A percentile compares a stretch with the other conserved stretches of the same genome.
Evolutionary conservation across 345 rosid species (phyloP).

Genomic region (Salix koriyanagi): DNA sequence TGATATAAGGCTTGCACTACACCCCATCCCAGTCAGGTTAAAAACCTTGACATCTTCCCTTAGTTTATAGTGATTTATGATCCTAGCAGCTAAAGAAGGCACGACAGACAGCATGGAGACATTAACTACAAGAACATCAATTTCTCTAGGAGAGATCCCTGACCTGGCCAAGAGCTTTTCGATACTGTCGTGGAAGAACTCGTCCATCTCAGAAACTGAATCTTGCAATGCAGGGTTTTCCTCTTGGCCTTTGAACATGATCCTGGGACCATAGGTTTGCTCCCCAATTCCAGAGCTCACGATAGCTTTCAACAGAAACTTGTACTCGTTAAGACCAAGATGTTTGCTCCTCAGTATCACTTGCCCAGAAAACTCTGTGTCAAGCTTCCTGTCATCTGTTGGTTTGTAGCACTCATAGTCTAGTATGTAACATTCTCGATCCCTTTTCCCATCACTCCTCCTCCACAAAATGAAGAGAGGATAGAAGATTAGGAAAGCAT

Average conservation of each 20-base stretch:
- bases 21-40: constrained; percentile 84
- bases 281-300: constrained; percentile 51
- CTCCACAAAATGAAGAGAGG: constrained; percentile 21
- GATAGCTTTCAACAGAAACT: constrained; percentile 46
- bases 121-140: constrained; percentile 75
- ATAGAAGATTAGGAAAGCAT: constrained; percentile 22
- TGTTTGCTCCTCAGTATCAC: constrained; percentile 34
- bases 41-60: constrained; percentile 61
- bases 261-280: constrained; percentile 39
- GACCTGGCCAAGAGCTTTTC: constrained; percentile 54
- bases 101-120: constrained; percentile 61
- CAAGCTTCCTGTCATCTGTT: constrained; percentile 34
- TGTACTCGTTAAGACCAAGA: constrained; percentile 43
- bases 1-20: constrained; percentile 83
- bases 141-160: constrained; percentile 55
- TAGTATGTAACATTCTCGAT: constrained; percentile 38
- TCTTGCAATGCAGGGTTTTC: constrained; percentile 58
- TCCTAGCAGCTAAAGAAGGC: constrained; percentile 62
- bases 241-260: constrained; percentile 38
- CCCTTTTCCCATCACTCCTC: constrained; percentile 20
- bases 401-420: constrained; percentile 48
- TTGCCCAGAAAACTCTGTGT: constrained; percentile 34
- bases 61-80: constrained; percentile 76
- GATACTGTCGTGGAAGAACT: constrained; percentile 62
- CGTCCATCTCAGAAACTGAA: constrained; percentile 75